Conservation (phyloP, 805 yeast genomes). For the Lipomyces anomalus region DNA sequence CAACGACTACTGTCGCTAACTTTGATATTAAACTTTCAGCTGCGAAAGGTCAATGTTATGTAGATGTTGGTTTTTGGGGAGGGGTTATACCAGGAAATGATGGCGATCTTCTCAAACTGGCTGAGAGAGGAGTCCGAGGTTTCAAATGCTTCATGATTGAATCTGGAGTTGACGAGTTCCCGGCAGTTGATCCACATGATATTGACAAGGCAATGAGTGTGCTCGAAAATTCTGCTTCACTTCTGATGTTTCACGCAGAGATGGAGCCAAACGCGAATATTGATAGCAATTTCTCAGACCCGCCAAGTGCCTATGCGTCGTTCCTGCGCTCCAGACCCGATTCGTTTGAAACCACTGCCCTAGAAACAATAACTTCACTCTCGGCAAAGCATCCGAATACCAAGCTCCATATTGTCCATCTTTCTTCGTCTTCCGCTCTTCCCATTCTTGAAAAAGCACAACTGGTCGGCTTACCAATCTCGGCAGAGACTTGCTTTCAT, state of each 20-base stretch:
- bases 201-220: slow-evolving; percentile 59
- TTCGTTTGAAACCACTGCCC: slow-evolving; percentile 78
- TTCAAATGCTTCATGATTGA: slow-evolving; percentile 90
- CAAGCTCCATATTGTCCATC: slow-evolving; percentile 77
- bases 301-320: slow-evolving; percentile 47
- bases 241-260: slow-evolving; percentile 92
- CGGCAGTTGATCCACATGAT: slow-evolving; percentile 63
- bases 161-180: slow-evolving; percentile 95
- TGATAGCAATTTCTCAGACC: slow-evolving; percentile 17
- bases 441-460: slow-evolving; percentile 68
- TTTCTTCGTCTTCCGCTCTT: slow-evolving; percentile 78
- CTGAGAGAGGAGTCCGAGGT: slow-evolving; percentile 84
- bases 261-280: slow-evolving; percentile 44
- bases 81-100: slow-evolving; percentile 80
- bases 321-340: slow-evolving; percentile 86
- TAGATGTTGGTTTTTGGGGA: slow-evolving; percentile 95
- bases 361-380: slow-evolving; percentile 61
- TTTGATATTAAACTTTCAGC: slow-evolving; percentile 70
- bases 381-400: slow-evolving; percentile 37
- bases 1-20: slow-evolving; percentile 79
- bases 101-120: slow-evolving; percentile 63
- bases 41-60: slow-evolving; percentile 79
- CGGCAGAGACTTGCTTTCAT: slow-evolving; percentile 94
- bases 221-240: slow-evolving; percentile 58
- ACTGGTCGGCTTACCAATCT: slow-evolving; percentile 37